Conservation (phyloP, 1,139 yeast species). For the Blastobotrys capitulatus region DNA sequence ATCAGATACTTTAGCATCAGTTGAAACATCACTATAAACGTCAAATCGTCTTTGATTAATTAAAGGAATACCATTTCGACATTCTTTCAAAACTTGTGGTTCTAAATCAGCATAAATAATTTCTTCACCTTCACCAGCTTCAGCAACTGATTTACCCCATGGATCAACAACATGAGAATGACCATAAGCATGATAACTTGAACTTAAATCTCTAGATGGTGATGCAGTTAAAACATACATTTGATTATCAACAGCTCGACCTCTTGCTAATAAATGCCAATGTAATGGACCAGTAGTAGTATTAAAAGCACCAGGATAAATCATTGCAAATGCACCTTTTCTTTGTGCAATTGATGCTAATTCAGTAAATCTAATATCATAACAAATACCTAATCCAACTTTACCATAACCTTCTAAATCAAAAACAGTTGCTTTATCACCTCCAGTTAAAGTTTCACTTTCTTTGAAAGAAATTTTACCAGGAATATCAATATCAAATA, state of each 20-base stretch:
- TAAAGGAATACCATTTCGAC: slow-evolving; percentile 73
- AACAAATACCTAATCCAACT: slow-evolving; percentile 87
- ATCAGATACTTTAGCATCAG: slow-evolving; percentile 33
- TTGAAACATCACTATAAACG: slow-evolving; percentile 65
- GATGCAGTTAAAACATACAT: slow-evolving; percentile 74
- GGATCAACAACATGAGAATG: slow-evolving; percentile 89
- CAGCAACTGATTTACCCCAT: slow-evolving; percentile 68
- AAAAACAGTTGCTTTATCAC: slow-evolving; percentile 73
- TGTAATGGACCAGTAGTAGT: slow-evolving; percentile 94
- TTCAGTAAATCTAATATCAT: slow-evolving; percentile 90
- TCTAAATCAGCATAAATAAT: slow-evolving; percentile 76
- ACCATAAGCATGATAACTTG: slow-evolving; percentile 86
- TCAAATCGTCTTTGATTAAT: slow-evolving; percentile 79
- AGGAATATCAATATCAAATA: slow-evolving; percentile 89
- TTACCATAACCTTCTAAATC: slow-evolving; percentile 64
- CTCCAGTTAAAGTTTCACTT: slow-evolving; percentile 67
- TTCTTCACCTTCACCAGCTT: slow-evolving; percentile 83
- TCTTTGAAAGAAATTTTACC: slow-evolving; percentile 84
- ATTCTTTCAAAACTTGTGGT: slow-evolving; percentile 52
- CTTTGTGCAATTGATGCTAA: slow-evolving; percentile 78
- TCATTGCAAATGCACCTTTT: slow-evolving; percentile 74
- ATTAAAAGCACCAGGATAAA: slow-evolving; percentile 94
- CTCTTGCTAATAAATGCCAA: slow-evolving; percentile 82
- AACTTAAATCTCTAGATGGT: slow-evolving; percentile 73
- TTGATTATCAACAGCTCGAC: slow-evolving; percentile 89